Evolutionary conservation across 2,329 filamentous ascomycete species (phyloP).

Genomic region (Pestalotiopsis fici): DNA sequence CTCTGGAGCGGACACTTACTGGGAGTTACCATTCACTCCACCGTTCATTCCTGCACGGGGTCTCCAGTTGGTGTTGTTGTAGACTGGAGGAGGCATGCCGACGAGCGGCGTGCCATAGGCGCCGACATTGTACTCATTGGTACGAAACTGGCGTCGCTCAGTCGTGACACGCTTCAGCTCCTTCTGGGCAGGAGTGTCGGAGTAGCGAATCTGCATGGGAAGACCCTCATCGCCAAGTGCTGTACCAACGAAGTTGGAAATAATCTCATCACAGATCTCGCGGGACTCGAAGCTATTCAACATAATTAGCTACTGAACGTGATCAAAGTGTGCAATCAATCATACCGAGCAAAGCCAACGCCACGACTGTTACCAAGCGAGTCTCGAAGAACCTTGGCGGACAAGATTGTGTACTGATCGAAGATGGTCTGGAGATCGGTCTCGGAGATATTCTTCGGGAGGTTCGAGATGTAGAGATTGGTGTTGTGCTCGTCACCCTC

Average conservation of each 20-base stretch:
- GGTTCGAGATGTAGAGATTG: constrained; percentile 96
- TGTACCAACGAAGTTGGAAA: constrained; percentile 82
- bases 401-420: constrained; percentile 79
- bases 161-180: constrained; percentile 94
- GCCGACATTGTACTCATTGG: constrained; percentile 87
- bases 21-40: too few species aligned
- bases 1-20: too few species aligned
- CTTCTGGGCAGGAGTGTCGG: constrained; percentile 96
- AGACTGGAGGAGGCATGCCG: constrained; percentile 51
- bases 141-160: constrained; percentile 91
- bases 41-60: too few species aligned
- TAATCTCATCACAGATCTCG: constrained; percentile 87
- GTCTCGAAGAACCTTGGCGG: constrained; percentile 93
- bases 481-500: constrained; percentile 88
- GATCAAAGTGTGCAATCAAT: constrained; percentile 18
- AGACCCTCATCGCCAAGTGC: constrained; percentile 76
- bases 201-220: constrained; percentile 91
- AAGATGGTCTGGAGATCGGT: constrained; percentile 80
- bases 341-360: constrained; percentile 93
- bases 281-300: constrained; percentile 77
- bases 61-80: too few species aligned
- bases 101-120: constrained; percentile 66
- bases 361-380: constrained; percentile 90
- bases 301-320: not conserved
- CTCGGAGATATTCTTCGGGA: constrained; percentile 90